These are phyloP conservation scores for Colletotrichum sp. DNA, from an alignment of 2,329 filamentous ascomycete species.

Conservation along the genomic window DNA sequence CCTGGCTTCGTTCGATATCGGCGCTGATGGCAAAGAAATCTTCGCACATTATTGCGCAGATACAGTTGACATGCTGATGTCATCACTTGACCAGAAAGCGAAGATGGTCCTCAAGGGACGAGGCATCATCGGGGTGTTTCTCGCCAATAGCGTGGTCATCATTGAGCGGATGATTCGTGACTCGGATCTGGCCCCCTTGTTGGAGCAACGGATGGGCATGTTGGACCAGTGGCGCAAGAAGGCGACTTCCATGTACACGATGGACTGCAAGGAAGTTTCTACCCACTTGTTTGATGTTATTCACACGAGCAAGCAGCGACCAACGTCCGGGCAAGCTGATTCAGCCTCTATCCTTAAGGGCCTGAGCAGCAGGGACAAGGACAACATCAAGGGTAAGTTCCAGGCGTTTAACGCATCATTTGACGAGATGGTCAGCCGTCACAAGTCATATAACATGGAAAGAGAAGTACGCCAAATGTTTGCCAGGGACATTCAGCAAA, in stretches of 20 bases:
- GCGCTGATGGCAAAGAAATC: conserved; percentile 85
- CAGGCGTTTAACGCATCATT: conserved; percentile 88
- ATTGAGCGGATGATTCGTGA: conserved; percentile 84
- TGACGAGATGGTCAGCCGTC: conserved; percentile 83
- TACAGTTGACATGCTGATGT: conserved; percentile 82
- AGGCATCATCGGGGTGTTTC: conserved; percentile 82
- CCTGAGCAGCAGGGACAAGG: conserved; percentile 88
- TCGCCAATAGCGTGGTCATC: conserved; percentile 86
- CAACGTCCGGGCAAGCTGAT: conserved; percentile 78
- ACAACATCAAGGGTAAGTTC: conserved; percentile 96
- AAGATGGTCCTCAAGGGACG: conserved; percentile 77
- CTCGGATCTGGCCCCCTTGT: conserved; percentile 77
- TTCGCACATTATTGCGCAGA: conserved; percentile 91
- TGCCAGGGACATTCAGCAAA: conserved; percentile 83
- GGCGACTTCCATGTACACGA: conserved; percentile 79
- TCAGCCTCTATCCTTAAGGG: conserved; percentile 84
- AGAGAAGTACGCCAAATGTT: conserved; percentile 83
- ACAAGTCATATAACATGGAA: conserved; percentile 89
- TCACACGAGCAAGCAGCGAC: conserved; percentile 82
- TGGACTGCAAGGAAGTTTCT: conserved; percentile 88
- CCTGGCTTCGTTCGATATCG: conserved; percentile 82
- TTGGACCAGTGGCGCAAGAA: conserved; percentile 90
- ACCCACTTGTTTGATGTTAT: conserved; percentile 88
- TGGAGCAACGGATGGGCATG: conserved; percentile 68
- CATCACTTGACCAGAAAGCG: conserved; percentile 76